Evolutionary conservation across 2,329 filamentous ascomycete genomes (phyloP), one percentile per base, ranked within the genome.

Genomic region (Aspergillus sp.): DNA sequence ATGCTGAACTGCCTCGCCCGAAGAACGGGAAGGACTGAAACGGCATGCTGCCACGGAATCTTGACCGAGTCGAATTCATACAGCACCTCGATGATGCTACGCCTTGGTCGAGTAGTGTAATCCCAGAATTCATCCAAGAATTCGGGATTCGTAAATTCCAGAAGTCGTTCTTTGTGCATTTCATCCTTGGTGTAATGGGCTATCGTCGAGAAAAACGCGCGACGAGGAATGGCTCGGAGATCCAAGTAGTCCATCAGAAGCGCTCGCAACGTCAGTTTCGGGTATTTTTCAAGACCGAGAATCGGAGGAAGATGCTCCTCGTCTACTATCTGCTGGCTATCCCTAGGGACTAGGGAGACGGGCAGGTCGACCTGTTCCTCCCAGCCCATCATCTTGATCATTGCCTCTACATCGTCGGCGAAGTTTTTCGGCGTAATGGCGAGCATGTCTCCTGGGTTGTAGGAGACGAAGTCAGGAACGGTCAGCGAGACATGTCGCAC

Each of bases 1-100:
- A 98, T 93, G 74, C 93, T 97, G 73, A 96, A 99, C 67, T 96
- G 90, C 6, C 95, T 85, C n/a, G 88, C 90, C n/a, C 92, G 87
- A 51, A 98, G 88, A 3, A 88, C 69, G 0, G 95, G 95, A 56
- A 99, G 88, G 16, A 93, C 82, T 56, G 88, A 86, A 10, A 90
- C 82, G 1, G 89, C 82, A 52, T 88, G 86, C 57, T 89, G 81
- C 77, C 88, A 90, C 0, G 95, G 93, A 2, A 99, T 86, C 62
- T 88, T 88, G 56, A 98, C 89, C 0, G 86, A 89, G 47, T 90
- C 85, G 68, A 99, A 99, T 67, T 99, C 95, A 58, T 94, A 88
- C 29, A 99, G 83, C 3, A 96, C 89, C 76, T 99, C 95, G 6
- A 99, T 80, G 58, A 98, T 96, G 59, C 90, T 96, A 36, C 95